Evolutionary conservation across 495 filamentous ascomycete species (phyloP).

Genomic region (Talaromyces stipitatus): DNA sequence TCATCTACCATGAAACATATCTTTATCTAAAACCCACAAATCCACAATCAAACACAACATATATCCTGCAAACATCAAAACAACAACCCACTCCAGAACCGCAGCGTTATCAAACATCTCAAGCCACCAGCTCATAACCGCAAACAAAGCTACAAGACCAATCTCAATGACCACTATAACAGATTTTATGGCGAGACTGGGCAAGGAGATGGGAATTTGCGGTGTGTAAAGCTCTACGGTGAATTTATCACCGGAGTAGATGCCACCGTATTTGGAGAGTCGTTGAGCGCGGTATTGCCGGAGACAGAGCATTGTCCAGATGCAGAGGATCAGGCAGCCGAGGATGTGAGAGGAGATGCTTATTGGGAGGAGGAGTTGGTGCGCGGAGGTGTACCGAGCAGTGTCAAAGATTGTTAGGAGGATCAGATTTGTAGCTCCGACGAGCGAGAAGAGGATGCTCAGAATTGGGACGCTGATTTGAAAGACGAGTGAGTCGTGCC

Average conservation of each 20-base stretch:
- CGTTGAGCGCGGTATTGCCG: not conserved
- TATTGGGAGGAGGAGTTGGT: not conserved
- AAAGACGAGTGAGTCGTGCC: not conserved
- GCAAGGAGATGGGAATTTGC: not conserved
- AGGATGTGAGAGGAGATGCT: conserved; percentile 2
- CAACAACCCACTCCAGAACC: conserved; percentile 1
- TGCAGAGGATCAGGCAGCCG: not conserved
- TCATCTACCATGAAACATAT: no score
- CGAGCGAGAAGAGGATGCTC: not conserved
- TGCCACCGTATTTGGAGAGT: not conserved
- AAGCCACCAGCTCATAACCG: conserved; percentile 2
- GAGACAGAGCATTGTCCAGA: not conserved
- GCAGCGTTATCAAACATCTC: not conserved
- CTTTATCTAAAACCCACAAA: conserved; percentile 3
- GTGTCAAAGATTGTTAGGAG: conserved; percentile 8
- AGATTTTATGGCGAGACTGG: not conserved
- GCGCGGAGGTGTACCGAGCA: not conserved
- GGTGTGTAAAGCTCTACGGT: not conserved
- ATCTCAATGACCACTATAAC: not conserved
- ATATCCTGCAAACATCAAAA: conserved; percentile 4
- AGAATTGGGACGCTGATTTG: not conserved
- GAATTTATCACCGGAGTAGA: conserved; percentile 3
- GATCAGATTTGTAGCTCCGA: not conserved
- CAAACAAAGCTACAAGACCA: not conserved
- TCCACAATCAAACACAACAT: conserved; percentile 4